phyloP scores from a whole-genome alignment of 148 eudicot species.

The Amaranthus cruentus region DNA sequence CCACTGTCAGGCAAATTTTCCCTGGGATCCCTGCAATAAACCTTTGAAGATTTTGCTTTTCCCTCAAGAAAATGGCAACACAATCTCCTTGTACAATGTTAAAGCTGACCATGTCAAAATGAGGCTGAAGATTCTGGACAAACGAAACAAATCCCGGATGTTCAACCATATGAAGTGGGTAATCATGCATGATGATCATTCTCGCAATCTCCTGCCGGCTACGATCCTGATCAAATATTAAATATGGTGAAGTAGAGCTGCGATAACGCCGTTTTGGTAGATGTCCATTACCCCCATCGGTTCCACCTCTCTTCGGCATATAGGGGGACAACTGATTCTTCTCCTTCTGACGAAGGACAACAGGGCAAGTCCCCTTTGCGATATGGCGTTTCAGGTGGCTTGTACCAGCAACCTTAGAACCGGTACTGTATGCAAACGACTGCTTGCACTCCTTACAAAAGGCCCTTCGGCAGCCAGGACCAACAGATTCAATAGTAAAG shows the following conservation, averaged over 20 bases:
- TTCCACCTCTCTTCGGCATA: conserved; percentile 39
- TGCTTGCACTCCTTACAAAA: conserved; percentile 61
- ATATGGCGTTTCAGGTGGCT: conserved; percentile 79
- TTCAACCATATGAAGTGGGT: conserved; percentile 74
- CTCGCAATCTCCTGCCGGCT: conserved; percentile 64
- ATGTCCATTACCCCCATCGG: conserved; percentile 18
- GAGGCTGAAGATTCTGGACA: conserved; percentile 56
- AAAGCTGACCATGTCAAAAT: conserved; percentile 59
- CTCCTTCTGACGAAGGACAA: conserved; percentile 45
- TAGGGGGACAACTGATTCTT: conserved; percentile 32
- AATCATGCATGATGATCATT: conserved; percentile 73
- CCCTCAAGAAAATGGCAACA: conserved; percentile 57
- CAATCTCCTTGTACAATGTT: conserved; percentile 61
- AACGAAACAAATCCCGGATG: conserved; percentile 61
- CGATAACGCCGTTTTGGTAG: conserved; percentile 49
- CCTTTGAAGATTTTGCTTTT: conserved; percentile 56
- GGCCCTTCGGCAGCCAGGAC: conserved; percentile 60
- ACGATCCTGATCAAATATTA: conserved; percentile 57
- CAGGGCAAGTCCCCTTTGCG: conserved; percentile 64
- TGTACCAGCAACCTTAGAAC: conserved; percentile 65
- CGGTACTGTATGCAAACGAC: conserved; percentile 69
- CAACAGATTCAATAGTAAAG: conserved; percentile 53
- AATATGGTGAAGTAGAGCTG: conserved; percentile 40
- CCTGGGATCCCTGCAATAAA: conserved; percentile 63
- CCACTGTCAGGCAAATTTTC: conserved; percentile 55